Percentiles rank a stretch among this genome's conserved stretches.
These are phyloP conservation scores for Bromus sterilis DNA, from an alignment of 176 grass and related monocot species.

Conservation along the genomic window DNA sequence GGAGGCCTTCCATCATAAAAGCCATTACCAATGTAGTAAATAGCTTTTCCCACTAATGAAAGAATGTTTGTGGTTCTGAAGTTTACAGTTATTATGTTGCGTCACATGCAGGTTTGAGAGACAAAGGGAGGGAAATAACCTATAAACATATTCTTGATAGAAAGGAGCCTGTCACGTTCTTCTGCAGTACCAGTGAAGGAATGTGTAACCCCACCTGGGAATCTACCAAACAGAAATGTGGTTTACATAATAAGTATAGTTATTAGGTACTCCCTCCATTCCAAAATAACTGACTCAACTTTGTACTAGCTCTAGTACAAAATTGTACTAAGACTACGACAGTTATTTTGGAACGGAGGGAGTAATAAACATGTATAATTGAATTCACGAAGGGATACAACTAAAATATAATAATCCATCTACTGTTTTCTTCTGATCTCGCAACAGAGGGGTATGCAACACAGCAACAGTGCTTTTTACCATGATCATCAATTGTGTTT, in stretches of 20 bases:
- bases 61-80: neutral
- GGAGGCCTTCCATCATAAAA: neutral
- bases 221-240: slow-evolving; percentile 37
- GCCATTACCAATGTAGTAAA: neutral
- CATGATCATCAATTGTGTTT: neutral
- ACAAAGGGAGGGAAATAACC: slow-evolving; percentile 32
- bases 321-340: too few species aligned
- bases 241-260: neutral
- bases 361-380: neutral
- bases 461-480: neutral
- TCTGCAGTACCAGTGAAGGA: slow-evolving; percentile 86
- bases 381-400: neutral
- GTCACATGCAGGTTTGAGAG: neutral
- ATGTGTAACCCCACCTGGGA: slow-evolving; percentile 80
- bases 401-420: neutral
- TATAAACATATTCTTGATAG: slow-evolving; percentile 89
- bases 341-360: too few species aligned
- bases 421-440: neutral
- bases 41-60: neutral
- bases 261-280: too few species aligned
- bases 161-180: slow-evolving; percentile 73
- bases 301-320: too few species aligned
- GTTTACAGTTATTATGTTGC: neutral
- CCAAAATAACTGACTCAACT: too few species aligned
- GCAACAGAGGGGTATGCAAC: neutral